Evolutionary conservation across 73 alveolate species (phyloP).

Genomic region (Paramecium pentaurelia): DNA sequence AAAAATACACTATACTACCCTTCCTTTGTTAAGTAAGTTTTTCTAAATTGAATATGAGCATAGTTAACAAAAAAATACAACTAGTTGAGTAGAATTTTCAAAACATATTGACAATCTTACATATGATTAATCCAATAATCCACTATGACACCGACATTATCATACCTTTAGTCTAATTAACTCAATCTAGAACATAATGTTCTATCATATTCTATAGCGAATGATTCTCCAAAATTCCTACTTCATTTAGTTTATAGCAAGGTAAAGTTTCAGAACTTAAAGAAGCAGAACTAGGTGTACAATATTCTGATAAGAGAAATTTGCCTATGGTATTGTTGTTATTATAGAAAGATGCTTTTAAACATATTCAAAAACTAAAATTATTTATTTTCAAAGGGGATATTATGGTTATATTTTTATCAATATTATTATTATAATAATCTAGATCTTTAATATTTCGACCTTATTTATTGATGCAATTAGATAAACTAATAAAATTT

Average conservation of each 20-base stretch:
- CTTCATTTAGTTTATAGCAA: not conserved
- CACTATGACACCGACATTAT: not conserved
- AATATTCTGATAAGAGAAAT: not conserved
- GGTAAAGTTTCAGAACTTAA: not conserved
- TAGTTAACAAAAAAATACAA: not conserved
- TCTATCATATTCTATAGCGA: not conserved
- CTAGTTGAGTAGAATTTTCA: not conserved
- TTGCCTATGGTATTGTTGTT: not conserved
- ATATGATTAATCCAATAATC: not conserved
- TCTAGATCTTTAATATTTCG: not conserved
- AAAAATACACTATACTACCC: not conserved
- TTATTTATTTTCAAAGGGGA: not conserved
- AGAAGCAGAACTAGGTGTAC: not conserved
- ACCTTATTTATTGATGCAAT: not conserved
- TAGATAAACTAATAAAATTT: not conserved
- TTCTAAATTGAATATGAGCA: not conserved
- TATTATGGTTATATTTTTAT: not conserved
- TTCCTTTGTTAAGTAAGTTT: not conserved
- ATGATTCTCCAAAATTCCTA: not conserved
- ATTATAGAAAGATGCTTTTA: not conserved
- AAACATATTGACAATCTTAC: not conserved
- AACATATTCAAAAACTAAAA: not conserved
- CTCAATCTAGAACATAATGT: not conserved
- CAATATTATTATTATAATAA: not conserved
- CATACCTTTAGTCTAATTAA: not conserved